Percentiles rank a stretch among this genome's conserved stretches.
These are phyloP conservation scores for Bidens hawaiensis DNA, from an alignment of 140 eudicot species.

Conservation along the genomic window DNA sequence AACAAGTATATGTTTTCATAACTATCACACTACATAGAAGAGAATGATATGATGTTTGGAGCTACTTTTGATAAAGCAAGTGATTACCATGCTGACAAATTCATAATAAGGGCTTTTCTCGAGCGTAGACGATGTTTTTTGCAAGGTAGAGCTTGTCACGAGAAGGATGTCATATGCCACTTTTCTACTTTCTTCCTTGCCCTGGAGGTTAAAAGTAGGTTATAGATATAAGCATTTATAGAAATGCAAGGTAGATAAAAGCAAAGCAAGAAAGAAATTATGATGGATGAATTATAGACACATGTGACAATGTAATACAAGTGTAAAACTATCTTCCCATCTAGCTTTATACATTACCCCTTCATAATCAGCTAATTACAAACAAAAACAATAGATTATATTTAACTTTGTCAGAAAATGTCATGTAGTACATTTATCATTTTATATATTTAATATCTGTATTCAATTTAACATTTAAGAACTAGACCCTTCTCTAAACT, in stretches of 20 bases:
- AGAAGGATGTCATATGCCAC: slow-evolving; percentile 76
- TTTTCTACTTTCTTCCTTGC: slow-evolving; percentile 79
- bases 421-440: not conserved
- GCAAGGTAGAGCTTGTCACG: slow-evolving; percentile 58
- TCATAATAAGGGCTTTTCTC: slow-evolving; percentile 56
- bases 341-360: not conserved
- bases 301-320: not conserved
- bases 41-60: slow-evolving; percentile 5
- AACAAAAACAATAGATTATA: not conserved
- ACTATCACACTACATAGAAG: not conserved
- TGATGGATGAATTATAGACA: not conserved
- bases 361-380: not conserved
- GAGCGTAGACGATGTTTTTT: slow-evolving; percentile 41
- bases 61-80: not conserved
- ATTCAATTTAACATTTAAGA: not conserved
- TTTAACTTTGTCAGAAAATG: not conserved
- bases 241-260: not conserved
- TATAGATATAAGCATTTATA: not conserved
- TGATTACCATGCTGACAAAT: slow-evolving; percentile 71
- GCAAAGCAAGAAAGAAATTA: not conserved
- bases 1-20: not conserved
- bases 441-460: not conserved
- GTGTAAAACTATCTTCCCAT: not conserved
- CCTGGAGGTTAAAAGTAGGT: slow-evolving; percentile 36
- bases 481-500: not conserved